A percentile compares a stretch with the other conserved stretches of the same genome.
phyloP scores from a whole-genome alignment of 106 monocot genomes.

The Cymbidium sinense region DNA sequence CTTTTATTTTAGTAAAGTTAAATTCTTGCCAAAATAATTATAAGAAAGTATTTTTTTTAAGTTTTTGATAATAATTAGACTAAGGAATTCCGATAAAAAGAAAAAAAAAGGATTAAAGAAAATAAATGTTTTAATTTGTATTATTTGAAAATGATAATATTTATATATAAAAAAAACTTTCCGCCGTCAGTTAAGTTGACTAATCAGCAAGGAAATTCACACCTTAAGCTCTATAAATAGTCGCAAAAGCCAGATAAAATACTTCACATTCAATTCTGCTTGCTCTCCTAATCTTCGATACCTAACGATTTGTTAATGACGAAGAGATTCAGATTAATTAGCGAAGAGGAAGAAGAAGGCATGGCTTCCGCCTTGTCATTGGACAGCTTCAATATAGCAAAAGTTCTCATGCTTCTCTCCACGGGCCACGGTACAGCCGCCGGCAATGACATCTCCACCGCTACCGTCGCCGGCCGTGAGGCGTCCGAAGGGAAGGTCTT shows the following conservation, averaged over 20 bases:
- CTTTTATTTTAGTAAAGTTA: not conserved
- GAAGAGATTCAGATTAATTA: constrained; percentile 1
- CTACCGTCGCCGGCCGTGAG: not conserved
- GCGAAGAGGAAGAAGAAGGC: not conserved
- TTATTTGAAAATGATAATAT: no score
- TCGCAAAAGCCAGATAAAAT: not conserved
- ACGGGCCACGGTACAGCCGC: not conserved
- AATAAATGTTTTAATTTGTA: no score
- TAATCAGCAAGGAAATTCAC: no score
- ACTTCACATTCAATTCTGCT: not conserved
- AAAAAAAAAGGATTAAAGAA: no score
- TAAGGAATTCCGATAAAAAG: no score
- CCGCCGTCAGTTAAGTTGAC: not conserved
- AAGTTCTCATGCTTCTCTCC: constrained; percentile 5
- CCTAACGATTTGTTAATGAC: not conserved
- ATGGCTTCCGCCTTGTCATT: not conserved
- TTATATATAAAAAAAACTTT: not conserved
- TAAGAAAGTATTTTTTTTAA: not conserved
- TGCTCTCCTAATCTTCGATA: not conserved
- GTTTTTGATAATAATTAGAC: not conserved
- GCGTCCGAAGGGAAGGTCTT: constrained; percentile 11
- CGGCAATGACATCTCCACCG: not conserved
- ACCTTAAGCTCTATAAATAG: not conserved
- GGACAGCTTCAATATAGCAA: not conserved
- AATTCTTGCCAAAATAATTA: not conserved